These are phyloP conservation scores for Pseudotsuga menziesii DNA, from an alignment of 75 land plant species.

Conservation along the genomic window DNA sequence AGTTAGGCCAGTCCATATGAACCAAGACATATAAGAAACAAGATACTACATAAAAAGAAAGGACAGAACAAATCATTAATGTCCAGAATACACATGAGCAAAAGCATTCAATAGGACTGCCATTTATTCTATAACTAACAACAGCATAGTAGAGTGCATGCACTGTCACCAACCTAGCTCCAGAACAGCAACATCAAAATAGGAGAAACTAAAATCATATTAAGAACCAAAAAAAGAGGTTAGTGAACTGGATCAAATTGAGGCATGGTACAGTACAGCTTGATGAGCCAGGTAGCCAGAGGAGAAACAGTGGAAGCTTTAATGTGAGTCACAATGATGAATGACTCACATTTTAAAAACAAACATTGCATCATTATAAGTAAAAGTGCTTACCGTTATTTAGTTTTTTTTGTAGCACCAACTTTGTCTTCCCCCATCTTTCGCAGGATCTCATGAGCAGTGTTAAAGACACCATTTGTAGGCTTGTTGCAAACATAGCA, in stretches of 20 bases:
- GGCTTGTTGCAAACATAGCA: constrained; percentile 91
- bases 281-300: neutral
- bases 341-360: neutral
- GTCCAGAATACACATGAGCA: too few species aligned
- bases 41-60: too few species aligned
- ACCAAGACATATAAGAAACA: too few species aligned
- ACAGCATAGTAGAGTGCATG: too few species aligned
- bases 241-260: neutral
- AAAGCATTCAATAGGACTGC: too few species aligned
- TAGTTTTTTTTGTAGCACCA: neutral
- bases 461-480: constrained; percentile 76
- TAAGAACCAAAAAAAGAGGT: neutral
- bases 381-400: neutral
- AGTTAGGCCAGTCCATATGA: too few species aligned
- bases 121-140: too few species aligned
- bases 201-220: too few species aligned
- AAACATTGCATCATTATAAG: neutral
- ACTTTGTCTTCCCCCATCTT: constrained; percentile 31
- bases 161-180: too few species aligned
- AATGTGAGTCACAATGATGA: neutral
- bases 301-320: neutral
- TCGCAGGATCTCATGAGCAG: constrained; percentile 68
- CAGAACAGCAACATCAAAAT: too few species aligned
- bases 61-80: too few species aligned
- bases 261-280: neutral